Base-by-base conservation (phyloP, 1,284 basidiomycete species). In the Melampsora americana region DNA sequence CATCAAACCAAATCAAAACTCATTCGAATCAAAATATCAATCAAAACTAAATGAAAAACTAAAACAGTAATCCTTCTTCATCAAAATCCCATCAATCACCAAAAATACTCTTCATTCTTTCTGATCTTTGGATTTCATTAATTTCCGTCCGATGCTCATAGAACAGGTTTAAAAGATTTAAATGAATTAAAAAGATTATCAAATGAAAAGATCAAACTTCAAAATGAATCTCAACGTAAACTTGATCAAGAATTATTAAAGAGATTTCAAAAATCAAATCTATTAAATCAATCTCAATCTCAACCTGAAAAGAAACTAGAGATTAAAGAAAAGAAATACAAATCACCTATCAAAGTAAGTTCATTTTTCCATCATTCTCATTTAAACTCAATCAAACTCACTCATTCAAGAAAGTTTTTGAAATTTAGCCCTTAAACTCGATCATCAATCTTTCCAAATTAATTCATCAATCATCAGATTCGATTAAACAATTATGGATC, bases 401-500 rank as follows among this genome's bases (percentile, higher is more conserved):
- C n/a, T n/a, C n/a, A n/a, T n/a, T n/a, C 6, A 23, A 48, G 30
- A 20, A 26, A 1, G 23, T 6, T 50, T 26, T 18, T n/a, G 9
- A 14, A 28, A 39, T 74, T 67, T 39, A 95, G 93, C 89, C 92
- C 18, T 86, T 96, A 18, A 87, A 88, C 23, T 88, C 87, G 11
- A 90, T 95, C 77, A 84, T 96, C 79, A 92, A 95, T 83, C 83
- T 94, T 16, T 84, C 88, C 20, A 88, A 89, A 73, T 83, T 95
- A 11, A 82, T 92, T 64, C 88, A 90, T 0, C 91, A 93, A 80
- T 89, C 90, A 0, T 78, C 89, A 2, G 86, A 87, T 11, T 89
- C 91, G 81, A 86, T 97, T 78, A 87, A 88, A 4, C 86, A 89
- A 0, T 86, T 96, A 0, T 96, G 94, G 94, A 91, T 88, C n/a